Evolutionary conservation across 768 basidiomycete genomes (phyloP), one percentile per base, ranked within the genome.

Genomic region (Boletus rubropictus): DNA sequence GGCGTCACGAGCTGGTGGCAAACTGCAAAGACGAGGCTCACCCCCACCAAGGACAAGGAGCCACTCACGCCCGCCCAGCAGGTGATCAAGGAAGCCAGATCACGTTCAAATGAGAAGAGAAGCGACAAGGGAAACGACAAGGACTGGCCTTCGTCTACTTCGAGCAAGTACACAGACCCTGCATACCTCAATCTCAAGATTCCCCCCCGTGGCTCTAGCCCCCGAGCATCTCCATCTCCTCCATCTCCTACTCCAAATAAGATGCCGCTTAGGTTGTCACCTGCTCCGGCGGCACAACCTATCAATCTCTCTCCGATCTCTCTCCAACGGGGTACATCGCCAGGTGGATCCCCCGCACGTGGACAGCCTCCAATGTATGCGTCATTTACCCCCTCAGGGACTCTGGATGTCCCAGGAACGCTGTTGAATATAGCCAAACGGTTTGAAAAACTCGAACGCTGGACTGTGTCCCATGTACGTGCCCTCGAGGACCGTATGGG

Each of bases 401-500:
- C 80, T 2, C 67, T 92, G 4, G 90, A 92, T 58, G 71, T 90
- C 8, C 77, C 82, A 10, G 81, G 76, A 1, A 91, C 89, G 0
- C 70, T 92, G 5, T 67, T 92, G 20, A 76, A 78, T 10, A 80
- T 92, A 35, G 86, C 87, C 11, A 68, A 57, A 35, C 80, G 89
- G 18, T 91, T 92, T 49, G 89, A 92, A 64, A 92, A 92, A 62
- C 75, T 92, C 11, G 89, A 92, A 61, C 85, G 85, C 52, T 92
- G 89, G 89, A 85, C 89, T 0, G 87, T 92, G 3, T 81, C 86
- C 6, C 89, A 92, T 55, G 88, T 90, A 3, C 81, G 89, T 44
- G 89, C 89, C 2, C 69, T 92, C n/a, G 89, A 92, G 55, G 89
- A 91, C 17, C 78, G 89, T 27, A 92, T 92, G 89, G 81, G 82